These are phyloP conservation scores for Xylaria longipes DNA, from an alignment of 495 filamentous ascomycete genomes.

Conservation along the genomic window DNA sequence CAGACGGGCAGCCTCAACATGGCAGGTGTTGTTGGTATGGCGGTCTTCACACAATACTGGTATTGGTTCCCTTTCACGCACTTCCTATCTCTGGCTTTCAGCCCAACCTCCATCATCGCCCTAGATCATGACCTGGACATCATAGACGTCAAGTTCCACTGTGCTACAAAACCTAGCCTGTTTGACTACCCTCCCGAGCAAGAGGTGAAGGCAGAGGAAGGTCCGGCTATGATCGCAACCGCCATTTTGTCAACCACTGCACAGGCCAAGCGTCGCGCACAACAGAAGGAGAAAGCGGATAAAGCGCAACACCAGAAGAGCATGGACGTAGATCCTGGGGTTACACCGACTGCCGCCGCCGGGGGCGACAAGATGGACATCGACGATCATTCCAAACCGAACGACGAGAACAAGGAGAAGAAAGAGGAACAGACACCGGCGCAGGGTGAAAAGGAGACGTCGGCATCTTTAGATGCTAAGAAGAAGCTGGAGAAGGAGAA, in stretches of 20 bases:
- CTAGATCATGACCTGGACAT: conserved; percentile 93
- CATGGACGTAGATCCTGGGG: conserved; percentile 88
- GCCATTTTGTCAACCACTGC: conserved; percentile 96
- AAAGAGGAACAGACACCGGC: conserved; percentile 55
- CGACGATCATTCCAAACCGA: conserved; percentile 70
- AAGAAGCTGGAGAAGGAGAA: conserved; percentile 97
- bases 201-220: conserved; percentile 91
- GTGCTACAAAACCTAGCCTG: conserved; percentile 89
- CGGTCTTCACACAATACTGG: conserved; percentile 99
- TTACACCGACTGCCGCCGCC: conserved; percentile 69
- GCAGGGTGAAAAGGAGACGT: conserved; percentile 63
- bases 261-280: conserved; percentile 91
- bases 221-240: conserved; percentile 91
- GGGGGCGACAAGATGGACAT: conserved; percentile 89
- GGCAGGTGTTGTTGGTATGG: conserved; percentile 96
- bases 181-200: conserved; percentile 98
- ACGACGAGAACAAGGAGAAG: conserved; percentile 67
- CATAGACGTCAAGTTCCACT: conserved; percentile 95
- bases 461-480: conserved; percentile 59
- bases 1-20: conserved; percentile 98
- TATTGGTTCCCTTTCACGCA: conserved; percentile 99
- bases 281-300: conserved; percentile 68
- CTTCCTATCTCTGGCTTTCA: conserved; percentile 93
- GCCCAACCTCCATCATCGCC: conserved; percentile 91
- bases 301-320: conserved; percentile 72